phyloP scores from a whole-genome alignment of 331 rosid genomes.

The Erythrophleum ivorense region DNA sequence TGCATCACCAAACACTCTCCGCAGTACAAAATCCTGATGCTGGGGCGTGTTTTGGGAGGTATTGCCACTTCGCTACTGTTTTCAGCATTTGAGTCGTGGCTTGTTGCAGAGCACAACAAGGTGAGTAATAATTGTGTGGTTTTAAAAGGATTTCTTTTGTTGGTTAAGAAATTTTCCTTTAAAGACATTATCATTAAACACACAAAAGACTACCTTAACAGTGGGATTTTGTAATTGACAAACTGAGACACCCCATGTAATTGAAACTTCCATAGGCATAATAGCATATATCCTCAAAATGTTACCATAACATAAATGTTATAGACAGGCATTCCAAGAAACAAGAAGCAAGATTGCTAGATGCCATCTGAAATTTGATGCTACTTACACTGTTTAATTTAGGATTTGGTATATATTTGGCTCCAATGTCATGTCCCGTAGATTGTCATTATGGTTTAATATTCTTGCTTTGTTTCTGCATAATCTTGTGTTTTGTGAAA shows the following conservation, averaged over 20 bases:
- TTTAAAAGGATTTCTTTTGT: not conserved
- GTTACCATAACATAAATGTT: constrained; percentile 3
- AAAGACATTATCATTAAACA: constrained; percentile 19
- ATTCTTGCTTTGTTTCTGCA: not conserved
- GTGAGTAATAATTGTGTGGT: constrained; percentile 49
- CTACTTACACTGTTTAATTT: not conserved
- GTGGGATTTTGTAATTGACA: not conserved
- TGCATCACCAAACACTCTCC: constrained; percentile 99
- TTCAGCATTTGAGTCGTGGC: constrained; percentile 99
- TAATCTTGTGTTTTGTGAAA: not conserved
- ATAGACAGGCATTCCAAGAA: constrained; percentile 15
- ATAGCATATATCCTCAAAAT: not conserved
- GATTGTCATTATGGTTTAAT: constrained; percentile 12
- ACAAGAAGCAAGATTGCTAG: constrained; percentile 15
- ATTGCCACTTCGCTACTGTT: constrained; percentile 97
- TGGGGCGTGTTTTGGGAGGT: constrained; percentile 99
- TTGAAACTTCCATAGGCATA: not conserved
- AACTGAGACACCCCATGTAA: constrained; percentile 10
- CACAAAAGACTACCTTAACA: not conserved
- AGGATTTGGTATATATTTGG: not conserved
- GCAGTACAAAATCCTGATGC: constrained; percentile 83
- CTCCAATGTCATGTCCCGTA: not conserved
- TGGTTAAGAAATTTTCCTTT: constrained; percentile 15
- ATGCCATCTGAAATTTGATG: constrained; percentile 11
- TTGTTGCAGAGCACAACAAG: constrained; percentile 99